Conservation (phyloP, 805 yeast species). For the Metschnikowia drakensbergensis region DNA sequence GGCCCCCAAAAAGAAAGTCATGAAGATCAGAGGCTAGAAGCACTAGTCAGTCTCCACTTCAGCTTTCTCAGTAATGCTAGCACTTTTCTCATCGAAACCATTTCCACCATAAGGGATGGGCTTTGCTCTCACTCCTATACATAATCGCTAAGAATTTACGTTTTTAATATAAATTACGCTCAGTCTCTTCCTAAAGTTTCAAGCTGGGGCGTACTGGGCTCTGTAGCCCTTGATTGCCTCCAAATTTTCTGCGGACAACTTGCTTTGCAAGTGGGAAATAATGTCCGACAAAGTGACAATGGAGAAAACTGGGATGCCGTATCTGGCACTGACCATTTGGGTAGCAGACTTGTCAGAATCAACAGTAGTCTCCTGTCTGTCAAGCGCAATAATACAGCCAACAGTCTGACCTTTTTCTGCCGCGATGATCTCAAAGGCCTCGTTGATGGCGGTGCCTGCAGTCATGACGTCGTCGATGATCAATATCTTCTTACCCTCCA, state of each 20-base stretch:
- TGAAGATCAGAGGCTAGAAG: slow-evolving; percentile 53
- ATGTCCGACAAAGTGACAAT: slow-evolving; percentile 78
- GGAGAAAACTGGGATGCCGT: slow-evolving; percentile 76
- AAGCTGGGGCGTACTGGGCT: slow-evolving; percentile 42
- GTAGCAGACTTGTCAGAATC: slow-evolving; percentile 73
- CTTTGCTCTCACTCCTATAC: background rate
- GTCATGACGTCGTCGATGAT: slow-evolving; percentile 97
- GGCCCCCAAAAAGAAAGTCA: slow-evolving; percentile 52
- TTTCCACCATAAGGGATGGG: background rate
- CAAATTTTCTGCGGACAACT: slow-evolving; percentile 56
- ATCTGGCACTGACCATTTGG: slow-evolving; percentile 66
- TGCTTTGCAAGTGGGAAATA: slow-evolving; percentile 54
- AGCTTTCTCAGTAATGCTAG: background rate
- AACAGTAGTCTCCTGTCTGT: slow-evolving; percentile 86
- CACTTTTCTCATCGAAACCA: background rate
- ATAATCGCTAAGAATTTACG: background rate
- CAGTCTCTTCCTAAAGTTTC: background rate
- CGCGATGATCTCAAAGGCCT: slow-evolving; percentile 78
- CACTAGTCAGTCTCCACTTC: background rate
- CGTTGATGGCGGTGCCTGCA: slow-evolving; percentile 97
- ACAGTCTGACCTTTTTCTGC: slow-evolving; percentile 68
- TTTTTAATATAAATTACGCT: background rate
- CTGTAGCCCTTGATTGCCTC: slow-evolving; percentile 58
- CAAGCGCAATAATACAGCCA: slow-evolving; percentile 87
- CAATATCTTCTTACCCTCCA: slow-evolving; percentile 68